Evolutionary conservation across 345 rosid species (phyloP), one percentile per base, ranked within the genome.

Genomic region (Eucalyptus erythrocorys): DNA sequence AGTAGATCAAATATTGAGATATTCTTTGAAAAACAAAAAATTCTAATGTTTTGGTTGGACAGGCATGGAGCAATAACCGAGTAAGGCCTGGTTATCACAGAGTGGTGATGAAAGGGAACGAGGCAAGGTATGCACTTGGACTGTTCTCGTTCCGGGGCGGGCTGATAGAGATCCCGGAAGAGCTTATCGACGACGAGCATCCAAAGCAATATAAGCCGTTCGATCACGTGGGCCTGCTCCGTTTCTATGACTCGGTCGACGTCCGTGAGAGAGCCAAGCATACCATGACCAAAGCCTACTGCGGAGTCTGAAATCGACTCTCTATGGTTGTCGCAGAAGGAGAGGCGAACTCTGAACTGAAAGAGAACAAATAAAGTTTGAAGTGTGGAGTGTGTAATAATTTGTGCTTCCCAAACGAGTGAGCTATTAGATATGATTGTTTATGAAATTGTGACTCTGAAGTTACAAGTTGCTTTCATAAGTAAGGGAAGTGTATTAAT

Each of bases 21-120:
- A 85, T 85, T 47, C 50, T 85, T 84, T 45, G 13, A 71, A 71
- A 71, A 37, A 22, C 12, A 40, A 10, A 37, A 37, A 37, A 37
- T 19, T 76, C 1, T 43, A 76, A 76, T 76, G 82, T 37, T 34
- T 48, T 48, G 79, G 37, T 45, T 48, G 80, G 50, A 88, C 32
- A 96, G 99, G 99, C 94, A 27, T 97, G 98, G 99, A 96, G 97
- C 91, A 97, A 97, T 66, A 97, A 94, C 86, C 92, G 94, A 80
- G 93, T 97, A 88, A 89, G 88, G 50, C 55, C 96, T 1, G 90
- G 94, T 86, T 92, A 91, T 85, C 97, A 97, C 57, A 89, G 95
- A 89, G 99, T 97, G 14, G 92, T 90, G 43, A 90, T 94, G 89
- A 92, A 89, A 24, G 91, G 94, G 9, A 89, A 90, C 22, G 94